Evolutionary conservation across 108 stramenopile species (phyloP).

Genomic region (Discostella pseudostelligera): DNA sequence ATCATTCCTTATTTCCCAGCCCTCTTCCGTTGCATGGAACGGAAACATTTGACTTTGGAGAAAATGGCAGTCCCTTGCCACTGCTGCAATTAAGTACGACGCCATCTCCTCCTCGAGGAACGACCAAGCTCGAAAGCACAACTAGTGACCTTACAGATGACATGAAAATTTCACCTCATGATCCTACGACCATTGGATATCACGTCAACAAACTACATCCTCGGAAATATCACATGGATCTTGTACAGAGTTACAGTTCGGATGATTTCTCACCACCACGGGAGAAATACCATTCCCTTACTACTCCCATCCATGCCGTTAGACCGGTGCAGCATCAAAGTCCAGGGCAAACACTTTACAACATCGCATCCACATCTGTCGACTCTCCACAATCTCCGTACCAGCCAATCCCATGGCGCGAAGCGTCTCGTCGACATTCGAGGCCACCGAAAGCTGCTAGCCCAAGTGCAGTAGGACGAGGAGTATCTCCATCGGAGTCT

Average conservation of each 20-base stretch:
- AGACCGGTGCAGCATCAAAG: constrained; percentile 31
- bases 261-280: background rate
- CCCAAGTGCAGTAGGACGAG: too few relatives aligned
- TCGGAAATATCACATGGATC: background rate
- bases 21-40: background rate
- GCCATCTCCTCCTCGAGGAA: background rate
- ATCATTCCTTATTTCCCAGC: background rate
- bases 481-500: background rate
- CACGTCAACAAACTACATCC: background rate
- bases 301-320: background rate
- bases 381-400: constrained; percentile 8
- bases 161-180: background rate
- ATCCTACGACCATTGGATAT: background rate
- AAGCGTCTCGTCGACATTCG: constrained; percentile 15
- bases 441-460: constrained; percentile 8
- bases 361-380: constrained; percentile 17
- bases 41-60: constrained; percentile 5
- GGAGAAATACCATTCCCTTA: background rate
- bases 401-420: constrained; percentile 17
- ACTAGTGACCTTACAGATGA: background rate
- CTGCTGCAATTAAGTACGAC: constrained; percentile 2
- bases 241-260: background rate
- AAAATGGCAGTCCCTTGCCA: background rate
- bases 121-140: background rate
- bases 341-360: constrained; percentile 41